A percentile compares a stretch with the other conserved stretches of the same genome.
phyloP scores from a whole-genome alignment of 2,329 filamentous ascomycete species.

The Mycosphaerella arachidis region DNA sequence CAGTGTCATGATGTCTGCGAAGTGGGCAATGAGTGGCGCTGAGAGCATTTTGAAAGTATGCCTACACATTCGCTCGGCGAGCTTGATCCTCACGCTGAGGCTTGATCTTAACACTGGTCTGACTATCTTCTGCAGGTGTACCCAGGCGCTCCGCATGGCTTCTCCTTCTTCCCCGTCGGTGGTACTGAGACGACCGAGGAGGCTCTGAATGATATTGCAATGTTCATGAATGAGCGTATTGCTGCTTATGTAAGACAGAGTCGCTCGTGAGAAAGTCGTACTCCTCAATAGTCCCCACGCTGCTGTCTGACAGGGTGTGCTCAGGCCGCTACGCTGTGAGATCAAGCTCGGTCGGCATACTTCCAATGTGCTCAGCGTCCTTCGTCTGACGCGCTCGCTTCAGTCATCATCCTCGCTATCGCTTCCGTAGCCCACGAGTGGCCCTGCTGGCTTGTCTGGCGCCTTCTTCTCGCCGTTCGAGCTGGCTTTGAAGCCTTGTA shows the following conservation, averaged over 20 bases:
- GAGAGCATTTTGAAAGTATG: slow-evolving; percentile 49
- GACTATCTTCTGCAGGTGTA: slow-evolving; percentile 13
- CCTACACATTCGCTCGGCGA: slow-evolving; percentile 3
- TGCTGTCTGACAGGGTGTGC: not conserved
- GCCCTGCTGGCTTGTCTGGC: slow-evolving; percentile 57
- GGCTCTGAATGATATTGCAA: slow-evolving; percentile 37
- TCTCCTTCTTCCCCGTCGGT: slow-evolving; percentile 40
- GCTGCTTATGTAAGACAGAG: not conserved
- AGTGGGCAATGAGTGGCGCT: slow-evolving; percentile 51
- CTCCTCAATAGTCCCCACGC: not conserved
- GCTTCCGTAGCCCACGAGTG: slow-evolving; percentile 83
- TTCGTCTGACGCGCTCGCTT: not conserved
- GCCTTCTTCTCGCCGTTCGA: slow-evolving; percentile 44
- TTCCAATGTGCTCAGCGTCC: not conserved
- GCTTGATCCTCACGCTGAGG: not conserved
- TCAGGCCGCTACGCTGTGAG: not conserved
- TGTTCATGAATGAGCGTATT: slow-evolving; percentile 34
- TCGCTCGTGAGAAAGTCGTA: not conserved
- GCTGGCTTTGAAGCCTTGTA: slow-evolving; percentile 54
- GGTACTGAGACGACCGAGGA: slow-evolving; percentile 35
- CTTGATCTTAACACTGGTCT: not conserved
- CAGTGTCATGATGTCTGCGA: slow-evolving; percentile 50
- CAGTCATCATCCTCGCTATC: slow-evolving; percentile 68
- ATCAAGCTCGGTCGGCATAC: not conserved
- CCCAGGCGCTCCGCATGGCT: slow-evolving; percentile 50